phyloP scores from a whole-genome alignment of 208 protist genomes.

The Acanthamoeba lenticulata region DNA sequence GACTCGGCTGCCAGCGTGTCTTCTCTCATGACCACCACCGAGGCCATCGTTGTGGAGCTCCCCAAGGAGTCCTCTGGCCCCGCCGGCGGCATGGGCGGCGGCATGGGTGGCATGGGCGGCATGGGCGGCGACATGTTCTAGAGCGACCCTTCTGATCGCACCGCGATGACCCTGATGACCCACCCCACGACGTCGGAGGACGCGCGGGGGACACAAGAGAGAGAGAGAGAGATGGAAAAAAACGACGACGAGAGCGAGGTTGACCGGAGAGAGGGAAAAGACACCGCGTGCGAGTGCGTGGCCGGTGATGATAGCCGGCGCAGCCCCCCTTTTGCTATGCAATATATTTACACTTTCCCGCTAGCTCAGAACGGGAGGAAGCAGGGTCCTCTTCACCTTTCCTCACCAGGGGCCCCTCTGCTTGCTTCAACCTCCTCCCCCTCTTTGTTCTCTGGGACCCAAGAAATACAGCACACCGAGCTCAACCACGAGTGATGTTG shows the following conservation, averaged over 20 bases:
- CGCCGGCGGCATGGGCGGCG: slow-evolving; percentile 47
- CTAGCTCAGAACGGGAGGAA: too few relatives aligned
- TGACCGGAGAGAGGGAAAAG: not conserved
- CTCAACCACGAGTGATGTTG: too few relatives aligned
- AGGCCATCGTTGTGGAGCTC: slow-evolving; percentile 92
- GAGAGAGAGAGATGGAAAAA: too few relatives aligned
- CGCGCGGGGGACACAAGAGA: not conserved
- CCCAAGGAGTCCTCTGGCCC: slow-evolving; percentile 79
- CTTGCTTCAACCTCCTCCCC: too few relatives aligned
- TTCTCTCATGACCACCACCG: slow-evolving; percentile 98
- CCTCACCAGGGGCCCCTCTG: too few relatives aligned
- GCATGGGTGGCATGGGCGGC: slow-evolving; percentile 51
- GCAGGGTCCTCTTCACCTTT: not conserved
- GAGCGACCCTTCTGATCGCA: not conserved
- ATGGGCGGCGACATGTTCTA: slow-evolving; percentile 73
- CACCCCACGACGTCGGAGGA: not conserved
- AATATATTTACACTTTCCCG: too few relatives aligned
- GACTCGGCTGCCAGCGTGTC: slow-evolving; percentile 96
- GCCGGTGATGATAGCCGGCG: too few relatives aligned
- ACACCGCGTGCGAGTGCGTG: too few relatives aligned
- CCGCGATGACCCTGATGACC: not conserved
- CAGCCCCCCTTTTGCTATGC: too few relatives aligned
- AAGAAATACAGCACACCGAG: too few relatives aligned
- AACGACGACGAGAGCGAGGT: not conserved
- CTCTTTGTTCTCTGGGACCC: too few relatives aligned